These are phyloP conservation scores for Clohesyomyces aquaticus DNA, from an alignment of 495 filamentous ascomycete genomes.

Conservation along the genomic window DNA sequence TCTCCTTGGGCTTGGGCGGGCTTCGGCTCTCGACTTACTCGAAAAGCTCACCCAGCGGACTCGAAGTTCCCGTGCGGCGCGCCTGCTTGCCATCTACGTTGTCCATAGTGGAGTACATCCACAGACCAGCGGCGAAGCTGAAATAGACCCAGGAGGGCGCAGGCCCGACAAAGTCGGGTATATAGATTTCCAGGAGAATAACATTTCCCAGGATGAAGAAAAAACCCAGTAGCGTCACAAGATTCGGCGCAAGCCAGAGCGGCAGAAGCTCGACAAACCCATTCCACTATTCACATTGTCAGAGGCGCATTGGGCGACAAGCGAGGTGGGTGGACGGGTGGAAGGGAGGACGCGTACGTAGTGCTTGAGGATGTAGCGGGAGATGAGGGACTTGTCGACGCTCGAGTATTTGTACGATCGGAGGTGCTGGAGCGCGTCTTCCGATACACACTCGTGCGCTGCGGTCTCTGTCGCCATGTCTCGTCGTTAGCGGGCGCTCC, in stretches of 20 bases:
- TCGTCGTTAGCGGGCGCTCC: conserved; percentile 14
- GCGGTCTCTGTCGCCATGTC: conserved; percentile 41
- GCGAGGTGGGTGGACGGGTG: too few relatives aligned
- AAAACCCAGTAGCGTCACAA: conserved; percentile 95
- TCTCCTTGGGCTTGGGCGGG: conserved; percentile 12
- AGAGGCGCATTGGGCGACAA: conserved; percentile 14
- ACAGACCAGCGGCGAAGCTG: conserved; percentile 89
- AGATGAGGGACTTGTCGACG: conserved; percentile 95
- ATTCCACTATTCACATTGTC: conserved; percentile 75
- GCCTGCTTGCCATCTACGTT: conserved; percentile 99
- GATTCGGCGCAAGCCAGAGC: conserved; percentile 95
- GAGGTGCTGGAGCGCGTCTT: conserved; percentile 76
- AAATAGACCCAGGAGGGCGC: conserved; percentile 91
- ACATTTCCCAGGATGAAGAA: conserved; percentile 90
- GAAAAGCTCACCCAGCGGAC: conserved; percentile 92
- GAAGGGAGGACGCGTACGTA: conserved; percentile 69
- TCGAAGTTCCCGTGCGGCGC: conserved; percentile 90
- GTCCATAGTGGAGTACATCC: conserved; percentile 99
- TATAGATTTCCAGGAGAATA: conserved; percentile 72
- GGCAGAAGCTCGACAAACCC: conserved; percentile 90
- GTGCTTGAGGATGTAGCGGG: conserved; percentile 87
- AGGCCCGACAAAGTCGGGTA: conserved; percentile 92
- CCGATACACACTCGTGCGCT: conserved; percentile 65
- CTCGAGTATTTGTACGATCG: conserved; percentile 95
- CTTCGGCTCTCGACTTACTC: conserved; percentile 59